Conservation (phyloP, 169 alveolate genomes). For the Plasmodium coatneyi region DNA sequence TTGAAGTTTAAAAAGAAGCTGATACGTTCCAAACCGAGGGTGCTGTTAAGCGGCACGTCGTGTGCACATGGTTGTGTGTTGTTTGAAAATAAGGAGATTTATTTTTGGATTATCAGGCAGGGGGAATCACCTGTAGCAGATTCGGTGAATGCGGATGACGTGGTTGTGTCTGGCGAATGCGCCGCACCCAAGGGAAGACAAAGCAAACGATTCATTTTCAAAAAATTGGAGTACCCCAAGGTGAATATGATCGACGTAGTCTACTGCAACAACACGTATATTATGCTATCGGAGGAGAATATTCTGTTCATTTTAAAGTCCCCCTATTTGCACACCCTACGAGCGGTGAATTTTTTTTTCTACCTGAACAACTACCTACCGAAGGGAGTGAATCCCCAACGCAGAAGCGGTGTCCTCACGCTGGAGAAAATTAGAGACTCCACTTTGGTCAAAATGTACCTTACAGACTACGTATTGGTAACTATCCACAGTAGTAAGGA, state of each 20-base stretch:
- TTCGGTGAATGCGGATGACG: neutral
- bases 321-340: slow-evolving; percentile 24
- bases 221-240: slow-evolving; percentile 40
- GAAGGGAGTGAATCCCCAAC: neutral
- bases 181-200: neutral
- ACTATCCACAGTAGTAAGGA: slow-evolving; percentile 54
- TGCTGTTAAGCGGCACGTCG: slow-evolving; percentile 30
- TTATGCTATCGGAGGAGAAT: slow-evolving; percentile 51
- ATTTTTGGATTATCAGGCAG: slow-evolving; percentile 22
- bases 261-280: slow-evolving; percentile 62
- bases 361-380: slow-evolving; percentile 18
- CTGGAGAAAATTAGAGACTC: slow-evolving; percentile 5
- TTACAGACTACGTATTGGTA: slow-evolving; percentile 54
- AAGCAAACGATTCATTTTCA: neutral
- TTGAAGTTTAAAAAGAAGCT: slow-evolving; percentile 31
- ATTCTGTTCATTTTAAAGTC: slow-evolving; percentile 41
- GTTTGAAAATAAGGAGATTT: slow-evolving; percentile 70
- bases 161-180: neutral
- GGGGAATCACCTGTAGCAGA: neutral
- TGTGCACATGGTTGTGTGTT: slow-evolving; percentile 63
- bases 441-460: slow-evolving; percentile 27
- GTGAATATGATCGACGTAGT: slow-evolving; percentile 17
- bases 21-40: slow-evolving; percentile 34
- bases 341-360: slow-evolving; percentile 45
- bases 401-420: neutral